Base-by-base conservation (phyloP, 345 rosid species). In the Salix purpurea region DNA sequence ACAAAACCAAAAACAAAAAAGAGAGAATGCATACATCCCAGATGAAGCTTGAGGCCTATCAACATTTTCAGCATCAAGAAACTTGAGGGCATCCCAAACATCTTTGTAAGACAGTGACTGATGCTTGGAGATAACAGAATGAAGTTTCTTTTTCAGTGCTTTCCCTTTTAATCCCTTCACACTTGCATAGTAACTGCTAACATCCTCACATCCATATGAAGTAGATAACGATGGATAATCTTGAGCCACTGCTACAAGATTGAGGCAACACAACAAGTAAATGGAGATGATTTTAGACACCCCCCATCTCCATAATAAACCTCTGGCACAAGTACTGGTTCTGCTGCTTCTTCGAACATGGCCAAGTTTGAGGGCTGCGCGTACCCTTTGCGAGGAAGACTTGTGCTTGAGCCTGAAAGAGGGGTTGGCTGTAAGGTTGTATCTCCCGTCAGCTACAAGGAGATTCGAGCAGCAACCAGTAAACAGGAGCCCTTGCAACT, bases 31-130 rank as follows among this genome's bases (percentile, higher is more conserved):
- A 58, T 76, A 76, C 79, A 76, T 69, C 66, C 65, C 74, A 0
- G 74, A 32, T 9, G 79, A 76, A 69, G 68, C 73, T 56, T 76
- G 69, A 11, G 79, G 79, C 32, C 61, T 28, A 48, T 69, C 79
- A 7, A 39, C 67, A 50, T 76, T 52, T 12, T 69, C 64, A 69
- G 79, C 79, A 37, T 69, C 79, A 18, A 76, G 79, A 64, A 76
- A 58, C 79, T 42, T 69, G 74, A 76, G 74, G 28, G 69, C 79
- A 69, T 70, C 74, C 79, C 79, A 76, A 32, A 76, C 79, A 68
- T 76, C 77, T 75, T 34, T 56, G 69, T 76, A 76, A 66, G 79
- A 60, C 68, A 70, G 32, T 32, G 67, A 69, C 30, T 39, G 79
- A 4, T 76, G 79, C 39, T 44, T 10, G 32, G 67, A 23, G 65